These are phyloP conservation scores for Brassica balearica DNA, from an alignment of 441 rosid genomes.

Conservation along the genomic window DNA sequence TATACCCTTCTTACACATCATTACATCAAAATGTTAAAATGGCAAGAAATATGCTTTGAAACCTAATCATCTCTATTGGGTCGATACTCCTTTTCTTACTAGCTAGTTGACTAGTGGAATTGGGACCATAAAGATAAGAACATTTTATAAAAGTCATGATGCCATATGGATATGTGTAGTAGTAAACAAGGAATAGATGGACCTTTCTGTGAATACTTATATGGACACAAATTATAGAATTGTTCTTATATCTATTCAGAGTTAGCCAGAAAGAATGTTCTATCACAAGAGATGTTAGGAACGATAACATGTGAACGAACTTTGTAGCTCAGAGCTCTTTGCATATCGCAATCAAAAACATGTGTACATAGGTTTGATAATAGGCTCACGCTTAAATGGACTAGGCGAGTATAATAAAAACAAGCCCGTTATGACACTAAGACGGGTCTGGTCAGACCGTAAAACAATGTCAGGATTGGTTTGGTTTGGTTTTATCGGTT, in stretches of 20 bases:
- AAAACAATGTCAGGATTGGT: background rate
- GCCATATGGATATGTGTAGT: background rate
- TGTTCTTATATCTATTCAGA: background rate
- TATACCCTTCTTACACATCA: conserved; percentile 3
- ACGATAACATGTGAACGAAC: background rate
- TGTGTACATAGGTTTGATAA: background rate
- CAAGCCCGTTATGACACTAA: background rate
- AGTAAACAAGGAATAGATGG: conserved; percentile 4
- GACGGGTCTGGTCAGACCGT: background rate
- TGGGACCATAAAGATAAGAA: conserved; percentile 16
- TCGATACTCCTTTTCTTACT: conserved; percentile 10
- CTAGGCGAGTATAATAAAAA: background rate
- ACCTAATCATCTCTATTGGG: conserved; percentile 12
- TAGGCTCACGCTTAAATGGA: background rate
- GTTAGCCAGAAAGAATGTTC: background rate
- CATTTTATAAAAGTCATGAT: background rate
- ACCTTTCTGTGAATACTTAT: background rate
- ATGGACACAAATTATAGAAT: background rate
- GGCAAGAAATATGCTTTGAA: conserved; percentile 28
- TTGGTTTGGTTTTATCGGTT: too few species aligned
- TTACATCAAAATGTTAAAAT: background rate
- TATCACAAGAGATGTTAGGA: background rate
- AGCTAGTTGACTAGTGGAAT: conserved; percentile 27
- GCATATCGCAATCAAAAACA: background rate
- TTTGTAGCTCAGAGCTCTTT: background rate